Evolutionary conservation across 1,139 yeast genomes (phyloP).

Genomic region (Yamadazyma oceani): DNA sequence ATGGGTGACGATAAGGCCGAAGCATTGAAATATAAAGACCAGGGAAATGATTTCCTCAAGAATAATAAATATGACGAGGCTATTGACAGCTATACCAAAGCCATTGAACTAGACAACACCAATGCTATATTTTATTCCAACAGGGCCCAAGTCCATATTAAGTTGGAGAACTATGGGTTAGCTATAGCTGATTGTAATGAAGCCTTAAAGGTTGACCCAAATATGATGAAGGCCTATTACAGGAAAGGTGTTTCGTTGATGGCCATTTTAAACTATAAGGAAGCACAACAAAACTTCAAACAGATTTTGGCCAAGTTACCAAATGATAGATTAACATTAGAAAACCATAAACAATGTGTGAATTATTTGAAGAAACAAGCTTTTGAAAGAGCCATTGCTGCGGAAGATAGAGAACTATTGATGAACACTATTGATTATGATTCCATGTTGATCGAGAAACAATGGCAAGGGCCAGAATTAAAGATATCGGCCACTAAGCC

Average conservation of each 20-base stretch:
- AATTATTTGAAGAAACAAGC: constrained; percentile 71
- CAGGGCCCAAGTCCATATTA: constrained; percentile 87
- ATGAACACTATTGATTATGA: constrained; percentile 48
- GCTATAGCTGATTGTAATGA: constrained; percentile 76
- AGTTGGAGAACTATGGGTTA: constrained; percentile 80
- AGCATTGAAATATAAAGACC: constrained; percentile 58
- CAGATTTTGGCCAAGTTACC: constrained; percentile 64
- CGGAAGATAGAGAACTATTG: constrained; percentile 45
- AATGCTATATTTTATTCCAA: constrained; percentile 80
- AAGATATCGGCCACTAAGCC: constrained; percentile 34
- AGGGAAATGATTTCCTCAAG: constrained; percentile 74
- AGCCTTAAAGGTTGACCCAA: constrained; percentile 67
- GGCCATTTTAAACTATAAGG: constrained; percentile 74
- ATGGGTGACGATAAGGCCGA: constrained; percentile 15
- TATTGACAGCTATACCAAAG: constrained; percentile 67
- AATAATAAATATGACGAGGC: constrained; percentile 67
- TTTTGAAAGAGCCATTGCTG: constrained; percentile 85
- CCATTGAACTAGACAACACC: constrained; percentile 67
- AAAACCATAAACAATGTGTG: constrained; percentile 63
- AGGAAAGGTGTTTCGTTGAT: constrained; percentile 82
- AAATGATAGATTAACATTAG: constrained; percentile 65
- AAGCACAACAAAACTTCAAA: constrained; percentile 72
- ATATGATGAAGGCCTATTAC: constrained; percentile 73
- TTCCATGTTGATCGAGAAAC: constrained; percentile 52
- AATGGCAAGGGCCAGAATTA: constrained; percentile 66